Percentiles rank a stretch among this genome's conserved stretches.
Conservation (phyloP, 768 basidiomycete species). For the Xerocomellus dryophilus region DNA sequence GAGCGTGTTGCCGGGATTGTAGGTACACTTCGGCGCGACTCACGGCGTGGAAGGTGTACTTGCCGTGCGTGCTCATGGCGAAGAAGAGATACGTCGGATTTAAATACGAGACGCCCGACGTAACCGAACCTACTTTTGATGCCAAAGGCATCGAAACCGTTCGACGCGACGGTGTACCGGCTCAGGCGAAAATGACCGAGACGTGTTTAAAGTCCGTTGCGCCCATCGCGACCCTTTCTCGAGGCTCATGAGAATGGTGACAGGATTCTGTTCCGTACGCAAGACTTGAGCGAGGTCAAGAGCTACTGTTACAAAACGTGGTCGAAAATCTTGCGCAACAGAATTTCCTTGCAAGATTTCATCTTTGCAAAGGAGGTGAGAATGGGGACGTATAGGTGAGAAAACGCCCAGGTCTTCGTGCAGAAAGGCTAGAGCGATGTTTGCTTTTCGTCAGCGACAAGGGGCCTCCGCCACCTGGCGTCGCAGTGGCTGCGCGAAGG, state of each 20-base stretch:
- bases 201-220: constrained; percentile 72
- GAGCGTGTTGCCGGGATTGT: not conserved
- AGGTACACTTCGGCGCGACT: not conserved
- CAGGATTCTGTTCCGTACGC: constrained; percentile 87
- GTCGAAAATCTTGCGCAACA: constrained; percentile 79
- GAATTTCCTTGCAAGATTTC: constrained; percentile 86
- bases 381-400: constrained; percentile 88
- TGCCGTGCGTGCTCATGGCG: constrained; percentile 91
- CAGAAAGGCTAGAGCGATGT: not conserved
- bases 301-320: constrained; percentile 82
- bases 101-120: constrained; percentile 85
- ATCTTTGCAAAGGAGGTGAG: constrained; percentile 92
- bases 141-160: constrained; percentile 99
- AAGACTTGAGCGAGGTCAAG: constrained; percentile 88
- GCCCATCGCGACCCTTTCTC: not conserved
- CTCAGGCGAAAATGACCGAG: constrained; percentile 92
- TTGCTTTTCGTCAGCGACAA: constrained; percentile 55
- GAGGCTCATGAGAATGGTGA: not conserved
- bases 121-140: constrained; percentile 78
- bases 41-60: constrained; percentile 67
- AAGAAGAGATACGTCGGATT: constrained; percentile 99
- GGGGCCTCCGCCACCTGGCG: constrained; percentile 88
- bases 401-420: not conserved
- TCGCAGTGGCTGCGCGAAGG: constrained; percentile 74
- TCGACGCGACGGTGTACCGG: constrained; percentile 85